Evolutionary conservation across 1,284 basidiomycete genomes (phyloP).

Genomic region (Microbotryum scabiosae): DNA sequence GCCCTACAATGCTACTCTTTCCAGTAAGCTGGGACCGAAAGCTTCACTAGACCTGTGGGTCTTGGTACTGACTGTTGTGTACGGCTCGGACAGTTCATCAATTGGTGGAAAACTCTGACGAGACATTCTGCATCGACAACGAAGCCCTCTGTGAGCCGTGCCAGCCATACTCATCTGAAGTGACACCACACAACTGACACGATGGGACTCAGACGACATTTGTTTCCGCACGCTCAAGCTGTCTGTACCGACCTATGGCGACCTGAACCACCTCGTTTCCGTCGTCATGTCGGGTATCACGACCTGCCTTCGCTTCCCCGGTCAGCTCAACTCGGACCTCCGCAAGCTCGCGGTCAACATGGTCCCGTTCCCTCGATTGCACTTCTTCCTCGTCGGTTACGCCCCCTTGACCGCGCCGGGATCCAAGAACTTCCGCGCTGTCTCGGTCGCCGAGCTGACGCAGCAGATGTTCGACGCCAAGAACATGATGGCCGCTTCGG

Average conservation of each 20-base stretch:
- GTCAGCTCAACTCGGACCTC: slow-evolving; percentile 92
- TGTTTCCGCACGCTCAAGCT: slow-evolving; percentile 96
- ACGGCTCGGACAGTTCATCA: slow-evolving; percentile 12
- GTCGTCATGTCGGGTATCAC: slow-evolving; percentile 98
- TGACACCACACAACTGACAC: slow-evolving; percentile 10
- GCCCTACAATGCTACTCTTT: slow-evolving; percentile 56
- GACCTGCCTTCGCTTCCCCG: slow-evolving; percentile 93
- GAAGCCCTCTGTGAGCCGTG: slow-evolving; percentile 63
- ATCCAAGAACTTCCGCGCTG: slow-evolving; percentile 77
- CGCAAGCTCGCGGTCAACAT: slow-evolving; percentile 97
- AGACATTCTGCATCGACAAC: slow-evolving; percentile 71
- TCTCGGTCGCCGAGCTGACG: slow-evolving; percentile 90
- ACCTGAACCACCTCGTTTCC: slow-evolving; percentile 94
- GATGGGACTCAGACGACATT: slow-evolving; percentile 59
- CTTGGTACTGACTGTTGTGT: not conserved
- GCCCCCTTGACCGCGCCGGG: slow-evolving; percentile 89
- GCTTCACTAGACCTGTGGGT: not conserved
- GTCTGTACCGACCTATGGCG: slow-evolving; percentile 84
- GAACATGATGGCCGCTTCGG: slow-evolving; percentile 68
- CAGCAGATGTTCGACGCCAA: slow-evolving; percentile 98
- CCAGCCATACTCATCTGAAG: not conserved
- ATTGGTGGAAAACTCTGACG: slow-evolving; percentile 55
- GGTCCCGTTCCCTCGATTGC: slow-evolving; percentile 58
- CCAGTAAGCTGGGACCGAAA: slow-evolving; percentile 45
- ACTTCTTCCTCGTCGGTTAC: slow-evolving; percentile 98